Evolutionary conservation across 2,329 filamentous ascomycete genomes (phyloP).

Genomic region (Hypomyces perniciosus): DNA sequence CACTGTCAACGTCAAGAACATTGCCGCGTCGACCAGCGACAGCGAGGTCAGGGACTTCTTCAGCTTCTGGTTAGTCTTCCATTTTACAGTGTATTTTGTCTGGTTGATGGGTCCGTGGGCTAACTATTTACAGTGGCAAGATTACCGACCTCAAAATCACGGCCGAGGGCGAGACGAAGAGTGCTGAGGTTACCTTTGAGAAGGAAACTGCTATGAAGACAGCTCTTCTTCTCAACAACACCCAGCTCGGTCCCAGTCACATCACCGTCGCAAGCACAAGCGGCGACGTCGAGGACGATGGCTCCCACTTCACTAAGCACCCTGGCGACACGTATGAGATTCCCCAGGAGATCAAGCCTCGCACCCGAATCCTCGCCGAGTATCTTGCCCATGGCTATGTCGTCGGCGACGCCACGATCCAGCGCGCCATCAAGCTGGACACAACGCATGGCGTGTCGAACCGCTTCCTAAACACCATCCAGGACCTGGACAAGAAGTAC

Average conservation of each 20-base stretch:
- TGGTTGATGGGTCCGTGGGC: not conserved
- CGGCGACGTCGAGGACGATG: constrained; percentile 59
- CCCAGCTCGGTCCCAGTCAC: constrained; percentile 80
- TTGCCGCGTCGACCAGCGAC: constrained; percentile 74
- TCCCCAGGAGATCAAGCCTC: constrained; percentile 94
- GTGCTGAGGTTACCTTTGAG: constrained; percentile 91
- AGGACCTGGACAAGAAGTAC: constrained; percentile 75
- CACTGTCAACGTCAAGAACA: constrained; percentile 86
- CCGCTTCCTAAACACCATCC: constrained; percentile 72
- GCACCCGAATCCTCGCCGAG: constrained; percentile 87
- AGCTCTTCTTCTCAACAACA: constrained; percentile 93
- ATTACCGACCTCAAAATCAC: constrained; percentile 78
- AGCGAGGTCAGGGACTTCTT: constrained; percentile 96
- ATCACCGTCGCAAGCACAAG: constrained; percentile 67
- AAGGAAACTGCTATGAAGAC: constrained; percentile 97
- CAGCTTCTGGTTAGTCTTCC: constrained; percentile 70
- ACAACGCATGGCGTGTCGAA: constrained; percentile 78
- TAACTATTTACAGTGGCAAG: constrained; percentile 63
- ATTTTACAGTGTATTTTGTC: not conserved
- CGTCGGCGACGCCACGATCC: constrained; percentile 67
- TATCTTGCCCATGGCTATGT: constrained; percentile 94
- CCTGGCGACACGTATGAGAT: constrained; percentile 62
- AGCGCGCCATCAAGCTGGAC: constrained; percentile 82
- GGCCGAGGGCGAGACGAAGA: constrained; percentile 62
- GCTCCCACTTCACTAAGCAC: constrained; percentile 47